phyloP scores from a whole-genome alignment of 345 rosid genomes.

The Theobroma cacao region DNA sequence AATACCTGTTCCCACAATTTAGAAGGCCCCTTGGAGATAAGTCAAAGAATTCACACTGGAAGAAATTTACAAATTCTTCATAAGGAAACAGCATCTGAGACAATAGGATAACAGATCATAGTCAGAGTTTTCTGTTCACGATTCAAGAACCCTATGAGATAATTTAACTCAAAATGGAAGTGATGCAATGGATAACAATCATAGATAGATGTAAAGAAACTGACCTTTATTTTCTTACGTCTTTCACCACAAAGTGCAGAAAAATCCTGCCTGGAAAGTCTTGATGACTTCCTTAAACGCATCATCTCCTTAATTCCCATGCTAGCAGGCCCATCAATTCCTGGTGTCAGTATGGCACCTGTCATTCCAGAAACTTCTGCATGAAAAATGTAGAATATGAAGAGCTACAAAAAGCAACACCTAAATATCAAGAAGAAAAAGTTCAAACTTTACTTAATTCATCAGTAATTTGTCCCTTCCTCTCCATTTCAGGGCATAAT shows the following conservation, averaged over 20 bases:
- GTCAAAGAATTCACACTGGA: constrained; percentile 56
- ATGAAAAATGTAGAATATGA: constrained; percentile 23
- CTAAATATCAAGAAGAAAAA: constrained; percentile 6
- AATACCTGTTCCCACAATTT: constrained; percentile 83
- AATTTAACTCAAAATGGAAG: not conserved
- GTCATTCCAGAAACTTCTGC: constrained; percentile 37
- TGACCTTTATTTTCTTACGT: constrained; percentile 46
- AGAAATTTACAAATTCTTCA: constrained; percentile 68
- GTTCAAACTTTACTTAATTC: constrained; percentile 35
- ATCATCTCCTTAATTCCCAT: constrained; percentile 55
- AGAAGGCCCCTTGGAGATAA: constrained; percentile 80
- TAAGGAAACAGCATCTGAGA: constrained; percentile 70
- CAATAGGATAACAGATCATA: not conserved
- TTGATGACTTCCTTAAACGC: constrained; percentile 52
- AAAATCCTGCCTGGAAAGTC: constrained; percentile 35
- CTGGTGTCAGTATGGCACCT: constrained; percentile 24
- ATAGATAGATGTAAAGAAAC: constrained; percentile 27
- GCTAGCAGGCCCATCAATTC: constrained; percentile 35
- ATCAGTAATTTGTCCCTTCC: constrained; percentile 34
- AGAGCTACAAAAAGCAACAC: constrained; percentile 1
- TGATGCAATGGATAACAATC: not conserved
- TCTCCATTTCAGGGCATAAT: constrained; percentile 35
- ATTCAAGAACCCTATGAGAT: constrained; percentile 4
- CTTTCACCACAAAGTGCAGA: constrained; percentile 27
- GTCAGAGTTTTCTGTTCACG: constrained; percentile 5